These are phyloP conservation scores for Carex arenaria DNA, from an alignment of 202 grass and related monocot genomes.

Conservation along the genomic window DNA sequence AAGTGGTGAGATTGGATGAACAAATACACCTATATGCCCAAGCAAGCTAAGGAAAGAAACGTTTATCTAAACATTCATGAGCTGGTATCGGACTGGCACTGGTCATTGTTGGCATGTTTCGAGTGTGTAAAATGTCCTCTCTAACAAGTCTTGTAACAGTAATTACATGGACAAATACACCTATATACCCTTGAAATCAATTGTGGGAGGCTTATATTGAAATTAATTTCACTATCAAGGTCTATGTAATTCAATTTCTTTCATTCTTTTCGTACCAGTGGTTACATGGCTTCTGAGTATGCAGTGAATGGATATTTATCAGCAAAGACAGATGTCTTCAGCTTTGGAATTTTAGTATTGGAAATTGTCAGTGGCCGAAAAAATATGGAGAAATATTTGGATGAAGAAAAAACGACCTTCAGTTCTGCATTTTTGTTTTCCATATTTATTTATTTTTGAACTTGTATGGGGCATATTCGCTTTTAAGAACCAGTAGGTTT, in stretches of 20 bases:
- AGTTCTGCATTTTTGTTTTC: too few species aligned
- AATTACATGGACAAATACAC: background rate
- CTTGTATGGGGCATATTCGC: too few species aligned
- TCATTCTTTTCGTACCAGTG: constrained; percentile 32
- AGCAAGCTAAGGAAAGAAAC: background rate
- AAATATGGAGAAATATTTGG: constrained; percentile 56
- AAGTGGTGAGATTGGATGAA: background rate
- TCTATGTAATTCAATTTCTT: background rate
- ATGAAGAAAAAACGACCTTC: constrained; percentile 54
- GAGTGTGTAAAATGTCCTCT: background rate
- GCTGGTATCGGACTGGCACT: background rate
- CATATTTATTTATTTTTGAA: too few species aligned
- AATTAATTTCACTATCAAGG: background rate
- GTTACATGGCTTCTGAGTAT: constrained; percentile 98
- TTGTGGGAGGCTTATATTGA: background rate
- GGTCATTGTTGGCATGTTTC: background rate
- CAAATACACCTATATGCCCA: background rate
- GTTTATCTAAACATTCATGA: background rate
- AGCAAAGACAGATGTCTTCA: constrained; percentile 83
- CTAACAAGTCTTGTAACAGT: background rate
- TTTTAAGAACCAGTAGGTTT: too few species aligned
- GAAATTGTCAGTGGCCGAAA: constrained; percentile 86
- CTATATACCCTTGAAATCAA: background rate
- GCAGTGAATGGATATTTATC: constrained; percentile 86
- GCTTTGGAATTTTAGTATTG: constrained; percentile 83